Evolutionary conservation across 192 early-diverging fungal genomes (phyloP), one percentile per base, ranked within the genome.

Genomic region (Coemansia sp.): DNA sequence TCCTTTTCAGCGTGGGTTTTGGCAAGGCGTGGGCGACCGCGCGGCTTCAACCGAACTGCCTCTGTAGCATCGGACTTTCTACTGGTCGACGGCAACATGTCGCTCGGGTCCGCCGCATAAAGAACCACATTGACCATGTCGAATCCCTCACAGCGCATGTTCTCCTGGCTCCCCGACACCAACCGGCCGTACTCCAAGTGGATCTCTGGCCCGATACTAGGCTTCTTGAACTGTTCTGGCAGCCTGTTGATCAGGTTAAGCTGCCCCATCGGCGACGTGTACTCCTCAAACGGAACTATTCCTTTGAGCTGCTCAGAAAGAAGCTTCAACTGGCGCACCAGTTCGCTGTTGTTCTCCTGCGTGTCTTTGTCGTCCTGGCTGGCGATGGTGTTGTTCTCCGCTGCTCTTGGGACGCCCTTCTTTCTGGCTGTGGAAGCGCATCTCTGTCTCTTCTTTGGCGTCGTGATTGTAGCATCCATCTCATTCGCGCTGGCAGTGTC

Each of bases 41-140:
- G 38, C n/a, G 39, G 6, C 18, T 41, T 59, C 37, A 41, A 13
- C 11, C 39, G 32, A 59, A 5, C 3, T 16, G 57, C 57, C 37
- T 59, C 39, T 6, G 11, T 18, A 10, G 39, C n/a, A 18, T 59
- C 57, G 16, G 7, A 26, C 39, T 59, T 59, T 41, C 39, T 13
- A 38, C 57, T 41, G n/a, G 32, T 59, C n/a, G 57, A 59, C 8
- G 13, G 12, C 38, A 67, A 48, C 60, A 52, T 47, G 15, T 66
- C 58, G 9, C 48, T 38, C 16, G 56, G 19, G 18, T 40, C 19
- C 16, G 76, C 67, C 6, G 78, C 60, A 64, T 84, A 85, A 26
- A 86, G 81, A 86, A 92, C 84, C 3, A 93, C 67, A 61, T 91
- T 91, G 32, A 90, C 85, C 5, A 90, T 88, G 70, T 93, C 91